Evolutionary conservation across 768 basidiomycete genomes (phyloP), one percentile per base, ranked within the genome.

Genomic region (Boletus patriciae): DNA sequence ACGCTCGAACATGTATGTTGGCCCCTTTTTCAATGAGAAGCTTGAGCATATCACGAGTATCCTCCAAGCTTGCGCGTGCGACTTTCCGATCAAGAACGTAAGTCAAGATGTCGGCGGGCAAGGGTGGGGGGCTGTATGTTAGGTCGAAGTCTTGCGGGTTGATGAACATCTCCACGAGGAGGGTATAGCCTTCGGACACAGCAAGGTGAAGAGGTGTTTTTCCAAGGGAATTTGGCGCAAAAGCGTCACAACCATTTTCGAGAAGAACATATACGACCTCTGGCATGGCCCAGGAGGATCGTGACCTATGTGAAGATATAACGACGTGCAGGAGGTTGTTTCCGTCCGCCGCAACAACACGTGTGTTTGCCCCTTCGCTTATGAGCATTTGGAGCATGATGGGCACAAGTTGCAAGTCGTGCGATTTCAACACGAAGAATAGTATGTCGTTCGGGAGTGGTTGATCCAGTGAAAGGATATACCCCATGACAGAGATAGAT

Each of bases 201-300:
- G 58, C 57, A 41, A 59, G 12, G 11, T 47, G 57, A 36, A 59
- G 15, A 2, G 58, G 57, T 12, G 44, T 59, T 23, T 19, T 10
- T 0, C 49, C 34, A 18, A 0, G 25, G 12, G 38, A 41, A n/a
- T 59, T 27, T 3, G 13, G 18, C 3, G n/a, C 19, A 29, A 19
- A 38, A 21, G 49, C 33, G 21, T 59, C 49, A 33, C 58, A 59
- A n/a, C 50, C 58, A 38, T 21, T 2, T 0, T 46, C 21, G 13
- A 59, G n/a, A 18, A 59, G 57, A 11, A 25, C 27, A 25, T 16
- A 1, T 10, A 45, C n/a, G 2, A 50, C 25, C 25, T 25, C 25
- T 25, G 4, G 4, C 25, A 25, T n/a, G n/a, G n/a, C n/a, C n/a
- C n/a, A n/a, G n/a, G n/a, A n/a, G n/a, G n/a, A n/a, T n/a, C n/a